Evolutionary conservation across 2,329 filamentous ascomycete genomes (phyloP).

Genomic region (Orbilia quercus): DNA sequence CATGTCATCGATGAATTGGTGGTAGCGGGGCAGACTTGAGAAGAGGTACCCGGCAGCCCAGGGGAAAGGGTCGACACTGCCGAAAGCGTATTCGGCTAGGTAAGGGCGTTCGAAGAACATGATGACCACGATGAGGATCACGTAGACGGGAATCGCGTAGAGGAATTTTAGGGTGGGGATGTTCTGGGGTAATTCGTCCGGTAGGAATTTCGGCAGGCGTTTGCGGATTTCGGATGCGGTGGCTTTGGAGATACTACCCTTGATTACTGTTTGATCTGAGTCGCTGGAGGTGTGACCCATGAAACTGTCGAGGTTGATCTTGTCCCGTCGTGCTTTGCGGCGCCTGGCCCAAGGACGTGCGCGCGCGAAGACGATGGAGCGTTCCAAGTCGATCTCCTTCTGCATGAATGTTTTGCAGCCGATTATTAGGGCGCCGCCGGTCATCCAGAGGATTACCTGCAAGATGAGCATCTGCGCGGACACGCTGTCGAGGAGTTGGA

Average conservation of each 20-base stretch:
- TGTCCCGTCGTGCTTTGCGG: constrained; percentile 63
- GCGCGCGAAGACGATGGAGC: constrained; percentile 71
- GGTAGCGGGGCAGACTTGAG: constrained; percentile 78
- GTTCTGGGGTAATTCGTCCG: constrained; percentile 79
- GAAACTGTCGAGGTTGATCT: constrained; percentile 52
- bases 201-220: constrained; percentile 74
- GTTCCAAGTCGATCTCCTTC: constrained; percentile 85
- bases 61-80: constrained; percentile 82
- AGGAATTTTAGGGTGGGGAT: constrained; percentile 81
- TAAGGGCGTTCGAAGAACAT: constrained; percentile 77
- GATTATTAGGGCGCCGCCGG: constrained; percentile 80
- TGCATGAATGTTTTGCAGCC: constrained; percentile 78
- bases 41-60: constrained; percentile 93
- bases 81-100: constrained; percentile 74
- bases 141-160: constrained; percentile 83
- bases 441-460: constrained; percentile 84
- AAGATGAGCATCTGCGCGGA: constrained; percentile 88
- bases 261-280: constrained; percentile 69
- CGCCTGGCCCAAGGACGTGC: constrained; percentile 64
- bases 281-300: constrained; percentile 60
- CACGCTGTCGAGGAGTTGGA: constrained; percentile 80
- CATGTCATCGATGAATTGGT: constrained; percentile 69
- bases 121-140: constrained; percentile 73
- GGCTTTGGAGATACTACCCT: constrained; percentile 61
- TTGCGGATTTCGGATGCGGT: constrained; percentile 63